phyloP scores from a whole-genome alignment of 306 rosid genomes.

The Dalbergia cultrata region DNA sequence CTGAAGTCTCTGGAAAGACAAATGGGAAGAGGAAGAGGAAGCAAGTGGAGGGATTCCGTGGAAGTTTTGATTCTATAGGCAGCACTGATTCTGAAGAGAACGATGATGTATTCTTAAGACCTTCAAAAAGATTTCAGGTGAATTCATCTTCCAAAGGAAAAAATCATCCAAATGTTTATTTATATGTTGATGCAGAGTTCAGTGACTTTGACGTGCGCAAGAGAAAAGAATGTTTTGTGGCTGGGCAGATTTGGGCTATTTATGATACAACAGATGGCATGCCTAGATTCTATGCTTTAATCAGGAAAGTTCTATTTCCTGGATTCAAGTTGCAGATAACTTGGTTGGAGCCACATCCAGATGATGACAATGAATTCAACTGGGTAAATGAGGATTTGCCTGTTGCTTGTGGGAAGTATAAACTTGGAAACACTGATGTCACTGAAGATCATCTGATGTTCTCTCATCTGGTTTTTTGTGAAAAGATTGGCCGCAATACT shows the following conservation, averaged over 20 bases:
- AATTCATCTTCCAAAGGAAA: constrained; percentile 47
- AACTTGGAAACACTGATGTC: constrained; percentile 48
- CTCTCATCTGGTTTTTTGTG: constrained; percentile 70
- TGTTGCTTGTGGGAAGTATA: constrained; percentile 79
- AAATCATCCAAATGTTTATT: constrained; percentile 34
- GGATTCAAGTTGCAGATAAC: constrained; percentile 74
- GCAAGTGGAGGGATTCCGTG: constrained; percentile 59
- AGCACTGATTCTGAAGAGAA: constrained; percentile 66
- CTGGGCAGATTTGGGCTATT: constrained; percentile 88
- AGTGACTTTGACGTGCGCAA: constrained; percentile 67
- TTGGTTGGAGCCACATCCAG: constrained; percentile 80
- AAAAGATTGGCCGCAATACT: constrained; percentile 46
- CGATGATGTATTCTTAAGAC: constrained; percentile 30
- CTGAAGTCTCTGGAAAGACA: constrained; percentile 53
- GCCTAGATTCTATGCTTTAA: constrained; percentile 90
- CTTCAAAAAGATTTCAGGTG: constrained; percentile 55
- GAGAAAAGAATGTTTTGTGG: constrained; percentile 60
- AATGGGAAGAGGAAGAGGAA: constrained; percentile 65
- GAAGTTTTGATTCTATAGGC: constrained; percentile 54
- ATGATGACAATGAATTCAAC: constrained; percentile 53
- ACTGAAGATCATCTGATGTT: constrained; percentile 62
- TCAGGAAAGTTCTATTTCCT: constrained; percentile 69
- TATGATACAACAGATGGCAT: constrained; percentile 76
- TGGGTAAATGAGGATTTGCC: constrained; percentile 68
- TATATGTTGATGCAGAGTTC: constrained; percentile 72